Percentiles rank a stretch among this genome's conserved stretches.
phyloP scores from a whole-genome alignment of 1,284 basidiomycete species.

The Moesziomyces sp. region DNA sequence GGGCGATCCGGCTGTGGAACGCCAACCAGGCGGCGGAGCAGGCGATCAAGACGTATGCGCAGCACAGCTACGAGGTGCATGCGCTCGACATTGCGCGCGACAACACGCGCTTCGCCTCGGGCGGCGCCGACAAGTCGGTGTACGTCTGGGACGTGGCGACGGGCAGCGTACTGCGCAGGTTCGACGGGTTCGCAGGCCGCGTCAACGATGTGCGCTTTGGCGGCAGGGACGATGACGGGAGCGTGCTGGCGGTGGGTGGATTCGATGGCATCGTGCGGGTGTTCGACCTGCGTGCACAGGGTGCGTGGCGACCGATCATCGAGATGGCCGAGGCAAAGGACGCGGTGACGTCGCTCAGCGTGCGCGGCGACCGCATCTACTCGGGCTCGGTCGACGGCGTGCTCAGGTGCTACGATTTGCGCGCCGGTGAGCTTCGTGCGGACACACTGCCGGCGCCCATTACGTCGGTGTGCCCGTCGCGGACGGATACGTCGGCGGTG shows the following conservation, averaged over 20 bases:
- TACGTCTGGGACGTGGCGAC: constrained; percentile 95
- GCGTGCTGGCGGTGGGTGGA: constrained; percentile 50
- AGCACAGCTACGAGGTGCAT: constrained; percentile 93
- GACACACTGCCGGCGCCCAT: constrained; percentile 85
- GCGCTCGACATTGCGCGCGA: constrained; percentile 87
- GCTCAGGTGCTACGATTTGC: constrained; percentile 90
- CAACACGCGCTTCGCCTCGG: constrained; percentile 91
- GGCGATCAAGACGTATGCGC: constrained; percentile 81
- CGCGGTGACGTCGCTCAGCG: constrained; percentile 75
- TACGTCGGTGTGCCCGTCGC: constrained; percentile 77
- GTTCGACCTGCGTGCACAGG: constrained; percentile 70
- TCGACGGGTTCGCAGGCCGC: constrained; percentile 88
- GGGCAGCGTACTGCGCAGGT: constrained; percentile 81
- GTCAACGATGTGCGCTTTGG: constrained; percentile 86
- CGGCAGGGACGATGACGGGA: constrained; percentile 36
- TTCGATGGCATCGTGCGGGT: constrained; percentile 57
- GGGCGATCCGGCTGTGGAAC: constrained; percentile 90
- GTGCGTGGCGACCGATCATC: constrained; percentile 80
- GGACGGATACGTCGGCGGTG: constrained; percentile 80
- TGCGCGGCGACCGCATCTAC: constrained; percentile 72
- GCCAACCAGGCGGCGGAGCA: constrained; percentile 73
- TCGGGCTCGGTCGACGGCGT: constrained; percentile 90
- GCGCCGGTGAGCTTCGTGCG: constrained; percentile 85
- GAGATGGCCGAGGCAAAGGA: constrained; percentile 88
- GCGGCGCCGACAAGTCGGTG: constrained; percentile 89